Base-by-base conservation (phyloP, 805 yeast genomes). In the Suhomyces sp. region DNA sequence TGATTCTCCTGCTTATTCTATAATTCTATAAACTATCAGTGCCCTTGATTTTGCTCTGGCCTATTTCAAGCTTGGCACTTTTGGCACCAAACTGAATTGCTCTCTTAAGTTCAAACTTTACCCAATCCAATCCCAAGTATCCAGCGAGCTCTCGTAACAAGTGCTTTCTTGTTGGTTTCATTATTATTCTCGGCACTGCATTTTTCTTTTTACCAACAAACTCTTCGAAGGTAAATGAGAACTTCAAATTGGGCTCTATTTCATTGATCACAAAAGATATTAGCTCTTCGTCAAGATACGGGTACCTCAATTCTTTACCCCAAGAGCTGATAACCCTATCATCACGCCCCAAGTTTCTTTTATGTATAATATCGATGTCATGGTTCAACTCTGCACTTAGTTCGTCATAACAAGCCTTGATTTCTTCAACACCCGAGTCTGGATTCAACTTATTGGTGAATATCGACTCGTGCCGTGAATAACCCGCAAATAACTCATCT, bases 41-140 rank as follows among this genome's bases (percentile, higher is more conserved):
- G 0, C 98, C 98, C 61, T 84, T 87, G 41, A 81, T 75, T 59
- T 83, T 87, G 4, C 92, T 86, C 44, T 87, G 82, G 1, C 93
- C 93, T 3, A 84, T 77, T 56, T 88, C 92, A 86, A 94, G 84
- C 68, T 93, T 96, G 1, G 99, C 99, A 64, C 96, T 87, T 57
- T 88, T 85, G 0, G 98, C 89, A 0, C 99, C 99, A 68, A 94
- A 94, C 65, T 94, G 99, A 55, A 94, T 91, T 0, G 99, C 99
- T 46, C 99, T 76, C 65, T 94, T 94, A 1, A 87, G 83, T 64
- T 94, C 98, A 22, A 76, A 73, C 15, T 83, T 71, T 0, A 91
- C 94, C 66, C 77, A 78, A 0, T 57, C 65, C 33, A 90, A 64
- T 0, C 78, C 80, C 17, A 86, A 58, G 2, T 19, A 31, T 0